These are phyloP conservation scores for Vigna hirtella DNA, from an alignment of 306 rosid genomes.

Conservation along the genomic window DNA sequence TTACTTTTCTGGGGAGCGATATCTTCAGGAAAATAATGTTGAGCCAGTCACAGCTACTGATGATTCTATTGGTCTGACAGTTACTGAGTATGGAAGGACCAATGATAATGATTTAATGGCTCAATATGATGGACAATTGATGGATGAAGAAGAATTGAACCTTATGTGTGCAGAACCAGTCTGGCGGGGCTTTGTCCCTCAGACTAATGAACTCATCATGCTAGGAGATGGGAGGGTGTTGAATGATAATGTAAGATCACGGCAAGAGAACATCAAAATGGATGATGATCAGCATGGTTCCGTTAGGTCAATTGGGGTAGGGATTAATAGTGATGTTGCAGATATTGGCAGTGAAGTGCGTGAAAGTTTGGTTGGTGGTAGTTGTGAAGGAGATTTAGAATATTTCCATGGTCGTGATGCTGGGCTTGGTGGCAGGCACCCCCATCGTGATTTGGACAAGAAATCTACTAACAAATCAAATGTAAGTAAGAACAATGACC, in stretches of 20 bases:
- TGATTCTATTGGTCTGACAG: conserved; percentile 69
- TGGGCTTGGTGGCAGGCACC: conserved; percentile 59
- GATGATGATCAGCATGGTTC: conserved; percentile 88
- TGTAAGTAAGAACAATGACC: conserved; percentile 55
- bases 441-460: conserved; percentile 59
- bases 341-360: conserved; percentile 82
- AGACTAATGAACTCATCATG: conserved; percentile 76
- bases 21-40: conserved; percentile 70
- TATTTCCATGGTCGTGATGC: conserved; percentile 64
- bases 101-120: conserved; percentile 71
- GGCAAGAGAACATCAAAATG: conserved; percentile 65
- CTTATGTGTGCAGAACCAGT: conserved; percentile 85
- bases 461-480: conserved; percentile 54
- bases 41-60: conserved; percentile 65
- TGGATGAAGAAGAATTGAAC: conserved; percentile 86
- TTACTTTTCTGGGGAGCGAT: conserved; percentile 82
- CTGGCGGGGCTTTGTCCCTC: conserved; percentile 94
- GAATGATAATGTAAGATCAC: conserved; percentile 65
- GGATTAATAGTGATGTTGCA: conserved; percentile 83
- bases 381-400: conserved; percentile 79
- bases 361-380: conserved; percentile 81
- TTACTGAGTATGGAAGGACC: conserved; percentile 67
- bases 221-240: conserved; percentile 68
- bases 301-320: conserved; percentile 89
- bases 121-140: conserved; percentile 88